These are phyloP conservation scores for Salicornia ramosissima DNA, from an alignment of 148 eudicot species.

Conservation along the genomic window DNA sequence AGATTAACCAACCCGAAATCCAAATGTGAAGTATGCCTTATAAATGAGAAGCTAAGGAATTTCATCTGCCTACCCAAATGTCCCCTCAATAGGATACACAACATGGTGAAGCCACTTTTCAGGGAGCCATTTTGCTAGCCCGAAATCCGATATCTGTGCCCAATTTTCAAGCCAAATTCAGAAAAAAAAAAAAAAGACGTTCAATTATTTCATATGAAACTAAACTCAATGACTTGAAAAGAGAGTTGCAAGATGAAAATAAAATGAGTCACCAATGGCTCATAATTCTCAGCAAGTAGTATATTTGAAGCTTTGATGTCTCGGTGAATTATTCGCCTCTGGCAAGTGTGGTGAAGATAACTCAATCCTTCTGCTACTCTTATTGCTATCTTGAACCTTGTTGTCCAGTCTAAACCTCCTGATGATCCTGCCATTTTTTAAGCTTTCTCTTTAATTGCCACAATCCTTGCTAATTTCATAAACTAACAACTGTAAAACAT, in stretches of 20 bases:
- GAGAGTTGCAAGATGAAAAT: neutral
- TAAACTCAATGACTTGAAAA: neutral
- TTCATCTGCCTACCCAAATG: conserved; percentile 65
- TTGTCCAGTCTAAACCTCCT: conserved; percentile 51
- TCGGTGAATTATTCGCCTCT: conserved; percentile 87
- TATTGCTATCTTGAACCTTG: conserved; percentile 63
- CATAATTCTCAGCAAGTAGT: conserved; percentile 59
- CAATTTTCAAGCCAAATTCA: conserved; percentile 8
- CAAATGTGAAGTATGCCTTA: neutral
- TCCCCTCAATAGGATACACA: conserved; percentile 87
- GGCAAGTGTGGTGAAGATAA: conserved; percentile 80
- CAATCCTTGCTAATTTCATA: neutral
- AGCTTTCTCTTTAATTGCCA: neutral
- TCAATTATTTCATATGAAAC: neutral
- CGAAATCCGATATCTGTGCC: conserved; percentile 89
- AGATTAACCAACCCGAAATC: conserved; percentile 5
- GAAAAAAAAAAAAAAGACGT: neutral
- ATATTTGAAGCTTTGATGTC: conserved; percentile 97
- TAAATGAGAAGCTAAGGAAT: neutral
- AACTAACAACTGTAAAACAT: neutral
- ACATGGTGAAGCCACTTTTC: conserved; percentile 87
- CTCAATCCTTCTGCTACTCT: conserved; percentile 87
- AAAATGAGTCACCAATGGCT: conserved; percentile 56
- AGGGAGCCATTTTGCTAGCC: conserved; percentile 96
- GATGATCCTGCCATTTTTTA: conserved; percentile 43